Evolutionary conservation across 345 rosid genomes (phyloP).

Genomic region (Mallotus nudiflorus): DNA sequence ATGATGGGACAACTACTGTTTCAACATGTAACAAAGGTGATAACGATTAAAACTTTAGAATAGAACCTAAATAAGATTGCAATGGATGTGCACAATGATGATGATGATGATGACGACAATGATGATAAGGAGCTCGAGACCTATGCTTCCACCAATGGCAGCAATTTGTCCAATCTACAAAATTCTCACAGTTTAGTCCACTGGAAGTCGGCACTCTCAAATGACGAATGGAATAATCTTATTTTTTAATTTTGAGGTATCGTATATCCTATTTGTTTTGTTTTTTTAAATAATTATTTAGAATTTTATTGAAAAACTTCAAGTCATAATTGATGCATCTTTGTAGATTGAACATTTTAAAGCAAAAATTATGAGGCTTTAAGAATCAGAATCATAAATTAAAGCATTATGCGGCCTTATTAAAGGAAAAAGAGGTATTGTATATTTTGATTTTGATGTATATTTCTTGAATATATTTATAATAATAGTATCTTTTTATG

Average conservation of each 20-base stretch:
- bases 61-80: conserved; percentile 90
- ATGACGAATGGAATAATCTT: conserved; percentile 58
- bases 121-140: conserved; percentile 54
- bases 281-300: background rate
- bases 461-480: too few relatives aligned
- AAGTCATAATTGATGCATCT: too few relatives aligned
- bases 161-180: conserved; percentile 54
- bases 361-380: conserved; percentile 75
- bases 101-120: conserved; percentile 44
- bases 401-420: conserved; percentile 91
- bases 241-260: conserved; percentile 60
- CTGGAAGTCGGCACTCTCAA: conserved; percentile 59
- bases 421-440: conserved; percentile 88
- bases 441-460: background rate
- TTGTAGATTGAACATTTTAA: conserved; percentile 74
- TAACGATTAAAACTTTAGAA: conserved; percentile 74
- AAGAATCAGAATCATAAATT: conserved; percentile 79
- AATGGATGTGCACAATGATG: conserved; percentile 72
- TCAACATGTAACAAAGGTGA: too few relatives aligned
- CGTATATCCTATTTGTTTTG: too few relatives aligned
- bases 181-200: conserved; percentile 61
- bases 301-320: too few relatives aligned
- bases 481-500: background rate
- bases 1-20: too few relatives aligned
- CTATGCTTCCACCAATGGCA: conserved; percentile 46